These are phyloP conservation scores for Jamesozyma spencerorum DNA, from an alignment of 805 yeast species.

Conservation along the genomic window DNA sequence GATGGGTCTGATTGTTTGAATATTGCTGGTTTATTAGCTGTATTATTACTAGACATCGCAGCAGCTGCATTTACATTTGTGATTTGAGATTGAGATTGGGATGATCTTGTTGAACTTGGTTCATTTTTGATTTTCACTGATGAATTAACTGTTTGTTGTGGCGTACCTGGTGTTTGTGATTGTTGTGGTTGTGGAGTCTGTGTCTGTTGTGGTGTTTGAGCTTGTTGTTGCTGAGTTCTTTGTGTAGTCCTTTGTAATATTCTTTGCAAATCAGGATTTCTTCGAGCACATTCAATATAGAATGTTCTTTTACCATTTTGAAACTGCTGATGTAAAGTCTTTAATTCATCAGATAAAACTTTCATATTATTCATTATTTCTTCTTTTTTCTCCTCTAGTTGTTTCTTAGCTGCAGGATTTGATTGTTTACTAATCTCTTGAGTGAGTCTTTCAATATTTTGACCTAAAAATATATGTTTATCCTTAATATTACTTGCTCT, in stretches of 20 bases:
- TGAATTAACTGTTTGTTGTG: neutral
- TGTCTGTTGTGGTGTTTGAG: conserved; percentile 7
- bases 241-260: conserved; percentile 24
- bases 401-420: conserved; percentile 19
- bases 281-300: conserved; percentile 29
- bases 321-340: conserved; percentile 21
- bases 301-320: conserved; percentile 26
- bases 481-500: conserved; percentile 26
- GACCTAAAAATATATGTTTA: conserved; percentile 24
- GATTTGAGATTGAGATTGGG: conserved; percentile 30
- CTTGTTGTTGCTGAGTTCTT: conserved; percentile 18
- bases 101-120: conserved; percentile 6
- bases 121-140: neutral
- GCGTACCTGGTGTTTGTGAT: conserved; percentile 4
- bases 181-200: conserved; percentile 13
- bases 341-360: conserved; percentile 20
- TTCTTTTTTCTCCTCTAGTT: conserved; percentile 20
- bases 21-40: conserved; percentile 22
- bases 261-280: conserved; percentile 26
- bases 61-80: conserved; percentile 46
- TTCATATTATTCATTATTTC: conserved; percentile 22
- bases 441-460: conserved; percentile 24
- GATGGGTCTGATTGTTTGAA: conserved; percentile 43
- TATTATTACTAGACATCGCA: conserved; percentile 26
- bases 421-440: conserved; percentile 23